Evolutionary conservation across 495 filamentous ascomycete species (phyloP), one percentile per base, ranked within the genome.

Genomic region (Penicillium verhagenii): DNA sequence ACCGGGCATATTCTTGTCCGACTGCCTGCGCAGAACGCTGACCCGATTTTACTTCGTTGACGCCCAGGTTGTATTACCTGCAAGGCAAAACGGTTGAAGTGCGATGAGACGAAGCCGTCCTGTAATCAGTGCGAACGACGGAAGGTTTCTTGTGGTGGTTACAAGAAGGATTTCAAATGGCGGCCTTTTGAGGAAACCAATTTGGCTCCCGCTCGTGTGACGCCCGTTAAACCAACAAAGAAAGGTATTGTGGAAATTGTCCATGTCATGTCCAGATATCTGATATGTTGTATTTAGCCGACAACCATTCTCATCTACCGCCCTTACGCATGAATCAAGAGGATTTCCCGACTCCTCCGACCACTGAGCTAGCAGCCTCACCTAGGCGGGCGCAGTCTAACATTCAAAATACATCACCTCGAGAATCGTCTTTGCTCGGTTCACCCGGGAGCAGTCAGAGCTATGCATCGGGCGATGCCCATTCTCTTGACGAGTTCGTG

Each of bases 151-250:
- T 92, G 89, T 64, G 88, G 88, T 28, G 89, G 89, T 16, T 92
- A 91, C 67, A 89, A 85, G 64, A 92, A 89, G 68, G 86, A 89
- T 62, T 90, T 90, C 73, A 92, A 91, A 79, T 92, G 89, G 88
- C 79, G 87, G 29, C 79, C 87, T 2, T 90, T 91, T 59, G 89
- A 89, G 61, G 89, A 91, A 61, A 75, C 79, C 45, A 83, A 71
- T 47, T 71, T 87, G 53, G 69, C 68, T n/a, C 73, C 75, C 47
- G 85, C 82, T 57, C 55, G 56, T 8, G 53, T 68, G 19, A 61
- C 70, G 40, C 7, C 56, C 69, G 19, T 35, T 14, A 35, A 35
- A n/a, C 33, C 75, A 61, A 38, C 60, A 26, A 82, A 79, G 62
- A 84, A 81, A 69, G 71, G 82, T 82, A 68, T 23, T 13, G 18